Evolutionary conservation across 164 flowering plant species (phyloP).

Genomic region (Hamamelis virginiana): DNA sequence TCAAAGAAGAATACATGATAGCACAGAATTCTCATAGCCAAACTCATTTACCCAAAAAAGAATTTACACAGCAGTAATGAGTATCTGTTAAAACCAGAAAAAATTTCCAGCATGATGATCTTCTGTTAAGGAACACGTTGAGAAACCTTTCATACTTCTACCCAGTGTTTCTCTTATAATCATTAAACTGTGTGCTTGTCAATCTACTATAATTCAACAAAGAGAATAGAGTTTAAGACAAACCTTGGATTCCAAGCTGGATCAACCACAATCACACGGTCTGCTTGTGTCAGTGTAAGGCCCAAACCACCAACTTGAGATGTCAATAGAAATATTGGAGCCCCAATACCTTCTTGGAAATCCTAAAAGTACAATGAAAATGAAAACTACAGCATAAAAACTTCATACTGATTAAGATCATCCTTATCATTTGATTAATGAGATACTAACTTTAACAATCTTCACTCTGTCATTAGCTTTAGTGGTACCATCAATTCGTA

Average conservation of each 20-base stretch:
- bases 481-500: constrained; percentile 95
- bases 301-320: constrained; percentile 99
- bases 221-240: neutral
- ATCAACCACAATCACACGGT: constrained; percentile 99
- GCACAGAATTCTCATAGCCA: too few species aligned
- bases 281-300: constrained; percentile 95
- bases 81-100: neutral
- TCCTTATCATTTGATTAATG: neutral
- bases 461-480: constrained; percentile 76
- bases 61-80: neutral
- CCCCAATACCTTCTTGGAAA: constrained; percentile 82
- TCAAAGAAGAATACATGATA: too few species aligned
- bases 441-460: constrained; percentile 67
- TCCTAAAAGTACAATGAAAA: constrained; percentile 47
- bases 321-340: constrained; percentile 90
- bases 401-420: neutral
- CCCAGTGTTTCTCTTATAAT: neutral
- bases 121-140: neutral
- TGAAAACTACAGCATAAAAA: neutral
- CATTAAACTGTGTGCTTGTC: neutral
- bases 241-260: constrained; percentile 99
- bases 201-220: neutral
- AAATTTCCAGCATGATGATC: neutral
- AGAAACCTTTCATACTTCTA: neutral
- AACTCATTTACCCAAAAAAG: neutral